Percentiles rank a stretch among this genome's conserved stretches.
These are phyloP conservation scores for Vitis hybrid DNA, from an alignment of 177 flowering plant genomes.

Conservation along the genomic window DNA sequence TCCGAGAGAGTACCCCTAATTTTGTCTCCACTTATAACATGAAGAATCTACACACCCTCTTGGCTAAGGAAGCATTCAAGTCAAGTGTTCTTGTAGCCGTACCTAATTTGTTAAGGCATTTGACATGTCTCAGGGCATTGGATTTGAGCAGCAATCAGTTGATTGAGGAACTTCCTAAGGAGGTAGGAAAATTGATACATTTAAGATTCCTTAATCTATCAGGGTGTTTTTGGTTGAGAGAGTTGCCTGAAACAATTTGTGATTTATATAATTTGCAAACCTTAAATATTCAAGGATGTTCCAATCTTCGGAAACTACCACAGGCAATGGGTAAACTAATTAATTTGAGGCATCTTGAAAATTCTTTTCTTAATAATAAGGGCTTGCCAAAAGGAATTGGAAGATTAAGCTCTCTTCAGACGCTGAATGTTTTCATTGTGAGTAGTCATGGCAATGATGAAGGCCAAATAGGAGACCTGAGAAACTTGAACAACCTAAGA, in stretches of 20 bases:
- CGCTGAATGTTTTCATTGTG: no score
- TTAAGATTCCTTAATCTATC: conserved; percentile 6
- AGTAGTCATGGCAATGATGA: no score
- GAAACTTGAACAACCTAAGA: no score
- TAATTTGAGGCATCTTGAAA: no score
- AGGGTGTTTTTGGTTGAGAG: background rate
- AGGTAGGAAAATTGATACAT: conserved; percentile 2
- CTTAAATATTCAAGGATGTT: background rate
- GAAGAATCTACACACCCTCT: background rate
- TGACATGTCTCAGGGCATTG: conserved; percentile 13
- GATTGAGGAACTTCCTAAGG: background rate
- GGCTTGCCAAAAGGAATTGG: no score
- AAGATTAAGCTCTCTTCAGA: no score
- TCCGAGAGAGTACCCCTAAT: background rate
- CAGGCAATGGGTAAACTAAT: no score
- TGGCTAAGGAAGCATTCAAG: background rate
- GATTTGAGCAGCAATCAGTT: background rate
- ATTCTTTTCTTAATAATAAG: no score
- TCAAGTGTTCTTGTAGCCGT: background rate
- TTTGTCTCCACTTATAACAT: background rate
- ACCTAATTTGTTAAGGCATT: background rate
- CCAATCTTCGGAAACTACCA: no score
- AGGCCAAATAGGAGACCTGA: no score
- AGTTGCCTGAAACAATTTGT: background rate
- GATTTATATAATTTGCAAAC: conserved; percentile 13